Evolutionary conservation across 116 monocot genomes (phyloP).

Genomic region (Papilionanthe hybrid): DNA sequence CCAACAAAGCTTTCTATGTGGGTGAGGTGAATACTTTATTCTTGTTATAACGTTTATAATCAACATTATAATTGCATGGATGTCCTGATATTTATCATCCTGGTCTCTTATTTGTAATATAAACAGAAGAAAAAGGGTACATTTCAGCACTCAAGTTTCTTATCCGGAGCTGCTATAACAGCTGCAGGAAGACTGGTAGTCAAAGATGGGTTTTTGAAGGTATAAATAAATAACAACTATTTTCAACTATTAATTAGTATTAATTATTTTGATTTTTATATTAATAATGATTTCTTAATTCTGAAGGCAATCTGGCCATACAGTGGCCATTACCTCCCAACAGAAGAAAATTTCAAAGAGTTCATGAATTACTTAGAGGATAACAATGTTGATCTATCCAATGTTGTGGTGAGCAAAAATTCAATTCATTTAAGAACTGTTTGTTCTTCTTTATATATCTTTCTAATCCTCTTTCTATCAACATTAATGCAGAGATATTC

Average conservation of each 20-base stretch:
- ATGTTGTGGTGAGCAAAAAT: slow-evolving; percentile 63
- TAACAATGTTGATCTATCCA: slow-evolving; percentile 53
- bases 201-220: slow-evolving; percentile 56
- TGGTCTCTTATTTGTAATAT: slow-evolving; percentile 1
- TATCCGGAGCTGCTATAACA: slow-evolving; percentile 66
- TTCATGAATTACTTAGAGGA: slow-evolving; percentile 63
- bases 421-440: background rate
- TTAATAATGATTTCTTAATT: slow-evolving; percentile 1
- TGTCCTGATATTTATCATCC: background rate
- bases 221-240: slow-evolving; percentile 11
- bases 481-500: slow-evolving; percentile 39
- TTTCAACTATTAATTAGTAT: background rate
- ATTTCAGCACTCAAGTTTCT: slow-evolving; percentile 94
- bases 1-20: slow-evolving; percentile 52
- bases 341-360: slow-evolving; percentile 83
- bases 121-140: slow-evolving; percentile 77
- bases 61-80: background rate
- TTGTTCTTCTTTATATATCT: background rate
- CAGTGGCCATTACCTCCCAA: slow-evolving; percentile 91
- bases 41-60: background rate
- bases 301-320: slow-evolving; percentile 84
- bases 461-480: background rate
- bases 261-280: background rate
- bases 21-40: slow-evolving; percentile 39
- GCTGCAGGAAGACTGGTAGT: slow-evolving; percentile 73